Evolutionary conservation across 2,329 filamentous ascomycete species (phyloP).

Genomic region (Cadophora sp.): DNA sequence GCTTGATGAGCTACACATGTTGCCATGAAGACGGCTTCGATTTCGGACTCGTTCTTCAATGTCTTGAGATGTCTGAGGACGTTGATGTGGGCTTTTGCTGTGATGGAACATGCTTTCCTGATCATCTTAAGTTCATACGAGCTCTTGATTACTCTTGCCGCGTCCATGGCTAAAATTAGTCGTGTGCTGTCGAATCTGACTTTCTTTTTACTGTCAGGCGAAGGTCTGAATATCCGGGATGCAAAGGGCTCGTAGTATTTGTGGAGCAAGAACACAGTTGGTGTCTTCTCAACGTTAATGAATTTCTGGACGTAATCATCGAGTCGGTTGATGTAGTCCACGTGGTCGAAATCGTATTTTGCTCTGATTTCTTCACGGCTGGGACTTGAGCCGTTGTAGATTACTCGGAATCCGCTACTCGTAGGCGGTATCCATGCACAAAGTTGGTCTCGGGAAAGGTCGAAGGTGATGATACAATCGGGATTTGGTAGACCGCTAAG

Average conservation of each 20-base stretch:
- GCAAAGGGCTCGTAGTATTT: slow-evolving; percentile 47
- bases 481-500: slow-evolving; percentile 60
- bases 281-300: slow-evolving; percentile 42
- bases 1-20: slow-evolving; percentile 76
- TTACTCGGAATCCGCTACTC: slow-evolving; percentile 53
- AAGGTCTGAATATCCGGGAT: slow-evolving; percentile 14
- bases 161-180: slow-evolving; percentile 77
- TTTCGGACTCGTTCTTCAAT: slow-evolving; percentile 79
- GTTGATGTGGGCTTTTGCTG: slow-evolving; percentile 75
- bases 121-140: slow-evolving; percentile 86
- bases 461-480: slow-evolving; percentile 62
- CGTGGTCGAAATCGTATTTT: slow-evolving; percentile 73
- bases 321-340: slow-evolving; percentile 61
- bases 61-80: slow-evolving; percentile 69
- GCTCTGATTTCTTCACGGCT: slow-evolving; percentile 65
- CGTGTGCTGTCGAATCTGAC: slow-evolving; percentile 53
- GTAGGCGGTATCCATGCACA: slow-evolving; percentile 26
- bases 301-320: slow-evolving; percentile 58
- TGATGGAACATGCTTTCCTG: slow-evolving; percentile 80
- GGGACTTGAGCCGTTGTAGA: slow-evolving; percentile 70
- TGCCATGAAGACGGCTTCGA: slow-evolving; percentile 79
- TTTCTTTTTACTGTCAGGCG: slow-evolving; percentile 15
- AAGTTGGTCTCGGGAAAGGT: slow-evolving; percentile 59
- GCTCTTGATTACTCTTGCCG: slow-evolving; percentile 81
- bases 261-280: slow-evolving; percentile 54